phyloP scores from a whole-genome alignment of 495 filamentous ascomycete genomes.

The Staphylotrichum longicolle region DNA sequence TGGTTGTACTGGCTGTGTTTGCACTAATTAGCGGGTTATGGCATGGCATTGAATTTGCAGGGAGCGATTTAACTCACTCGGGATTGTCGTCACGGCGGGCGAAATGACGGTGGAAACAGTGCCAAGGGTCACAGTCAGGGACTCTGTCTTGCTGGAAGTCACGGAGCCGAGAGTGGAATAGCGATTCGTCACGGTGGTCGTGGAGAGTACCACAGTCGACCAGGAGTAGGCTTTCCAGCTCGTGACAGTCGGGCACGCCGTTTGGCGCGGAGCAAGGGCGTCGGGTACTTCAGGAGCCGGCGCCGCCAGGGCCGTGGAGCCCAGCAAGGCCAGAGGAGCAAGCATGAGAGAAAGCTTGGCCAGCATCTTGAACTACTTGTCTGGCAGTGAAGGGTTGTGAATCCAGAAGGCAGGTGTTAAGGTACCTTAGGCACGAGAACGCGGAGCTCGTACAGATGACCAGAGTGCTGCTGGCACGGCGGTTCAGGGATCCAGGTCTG shows the following conservation, averaged over 20 bases:
- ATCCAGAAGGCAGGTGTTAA: too few species aligned
- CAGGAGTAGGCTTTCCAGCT: background rate
- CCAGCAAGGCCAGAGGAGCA: constrained; percentile 2
- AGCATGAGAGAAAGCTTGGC: background rate
- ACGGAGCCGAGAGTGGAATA: constrained; percentile 10
- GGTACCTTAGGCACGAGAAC: too few species aligned
- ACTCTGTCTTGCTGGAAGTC: constrained; percentile 14
- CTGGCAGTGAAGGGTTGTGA: too few species aligned
- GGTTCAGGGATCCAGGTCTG: too few species aligned
- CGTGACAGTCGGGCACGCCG: background rate
- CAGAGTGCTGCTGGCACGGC: too few species aligned
- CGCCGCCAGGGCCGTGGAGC: background rate
- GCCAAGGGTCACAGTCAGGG: constrained; percentile 1
- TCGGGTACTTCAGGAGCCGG: constrained; percentile 5
- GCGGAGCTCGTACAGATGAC: too few species aligned
- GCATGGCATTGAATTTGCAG: too few species aligned
- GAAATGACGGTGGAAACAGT: constrained; percentile 4
- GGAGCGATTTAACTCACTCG: background rate
- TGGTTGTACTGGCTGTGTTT: constrained; percentile 5
- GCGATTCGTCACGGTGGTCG: constrained; percentile 12
- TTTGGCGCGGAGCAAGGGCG: constrained; percentile 4
- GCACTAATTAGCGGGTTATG: too few species aligned
- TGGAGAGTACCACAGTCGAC: constrained; percentile 3
- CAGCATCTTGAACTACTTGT: constrained; percentile 1
- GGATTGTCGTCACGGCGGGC: constrained; percentile 8